Base-by-base conservation (phyloP, 176 grass and related monocot genomes). In the Eremochloa ophiuroides region DNA sequence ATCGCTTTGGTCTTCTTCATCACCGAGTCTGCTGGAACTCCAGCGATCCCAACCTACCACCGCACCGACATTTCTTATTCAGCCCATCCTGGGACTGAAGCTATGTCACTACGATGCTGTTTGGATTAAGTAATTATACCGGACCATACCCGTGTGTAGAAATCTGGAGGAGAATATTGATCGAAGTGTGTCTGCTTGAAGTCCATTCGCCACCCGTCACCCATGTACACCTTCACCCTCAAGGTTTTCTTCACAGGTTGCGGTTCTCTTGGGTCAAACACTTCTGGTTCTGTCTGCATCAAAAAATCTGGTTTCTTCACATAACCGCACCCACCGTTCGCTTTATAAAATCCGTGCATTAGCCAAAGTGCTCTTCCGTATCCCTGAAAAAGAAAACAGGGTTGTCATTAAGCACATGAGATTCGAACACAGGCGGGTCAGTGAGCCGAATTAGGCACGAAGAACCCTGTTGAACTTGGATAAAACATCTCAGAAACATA, bases 271-370 rank as follows among this genome's bases (percentile, higher is more conserved):
- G 88, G 92, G 78, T 93, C 51, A 53, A 98, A 94, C 72, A 94
- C 62, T 30, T 98, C 77, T 31, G 88, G 80, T 39, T 83, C 90
- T n/a, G 41, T 43, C 61, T 75, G 89, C 90, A 98, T 87, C 31
- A 98, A 87, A 77, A 98, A 98, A 85, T 94, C 95, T 17, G 95
- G 95, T 83, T 98, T 98, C 73, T 94, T 98, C 67, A 97, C 90
- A 81, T 92, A 97, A 74, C 95, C 95, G 80, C 95, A 94, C 17
- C 83, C 83, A 58, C 95, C 95, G 12, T 97, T 97, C 10, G 95
- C 90, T 84, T 83, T 93, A 74, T 93, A 98, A 81, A 98, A 98
- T 23, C 95, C 95, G 83, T 94, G 95, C 95, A 98, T 98, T 83
- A 98, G 90, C 95, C 95, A 98, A 69, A 98, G 92, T 0, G 90